These are phyloP conservation scores for Globisporangium camurandrum DNA, from an alignment of 352 stramenopile genomes.

Conservation along the genomic window DNA sequence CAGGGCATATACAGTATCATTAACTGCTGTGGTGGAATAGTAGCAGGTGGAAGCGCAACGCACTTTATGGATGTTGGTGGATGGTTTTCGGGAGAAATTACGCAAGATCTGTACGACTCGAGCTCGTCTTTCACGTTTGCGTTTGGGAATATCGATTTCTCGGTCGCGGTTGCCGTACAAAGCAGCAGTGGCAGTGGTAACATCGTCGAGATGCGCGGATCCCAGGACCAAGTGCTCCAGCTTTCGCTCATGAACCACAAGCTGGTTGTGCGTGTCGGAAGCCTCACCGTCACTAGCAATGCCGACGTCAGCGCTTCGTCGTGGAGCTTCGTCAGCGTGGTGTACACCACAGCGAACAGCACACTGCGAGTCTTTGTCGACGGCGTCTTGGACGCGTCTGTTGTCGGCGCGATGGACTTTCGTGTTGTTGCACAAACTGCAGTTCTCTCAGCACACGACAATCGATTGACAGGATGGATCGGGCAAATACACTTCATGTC, in stretches of 20 bases:
- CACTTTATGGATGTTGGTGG: constrained; percentile 3
- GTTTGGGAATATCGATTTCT: constrained; percentile 45
- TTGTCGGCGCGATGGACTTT: not conserved
- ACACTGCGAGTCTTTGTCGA: not conserved
- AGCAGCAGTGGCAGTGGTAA: not conserved
- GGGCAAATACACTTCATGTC: constrained; percentile 35
- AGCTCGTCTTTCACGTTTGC: constrained; percentile 16
- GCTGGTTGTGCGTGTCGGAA: not conserved
- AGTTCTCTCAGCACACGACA: constrained; percentile 15
- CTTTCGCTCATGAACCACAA: constrained; percentile 2
- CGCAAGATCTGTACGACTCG: constrained; percentile 1
- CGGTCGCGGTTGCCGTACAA: constrained; percentile 20
- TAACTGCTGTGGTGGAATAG: not conserved
- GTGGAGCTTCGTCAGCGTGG: constrained; percentile 7
- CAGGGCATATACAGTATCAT: not conserved
- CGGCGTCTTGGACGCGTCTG: constrained; percentile 3
- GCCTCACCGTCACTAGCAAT: not conserved
- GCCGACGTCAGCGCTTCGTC: not conserved
- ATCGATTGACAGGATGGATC: constrained; percentile 37
- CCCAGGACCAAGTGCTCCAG: not conserved
- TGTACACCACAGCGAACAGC: not conserved
- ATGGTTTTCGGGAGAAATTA: constrained; percentile 1
- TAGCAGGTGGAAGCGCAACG: not conserved
- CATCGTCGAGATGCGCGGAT: constrained; percentile 1
- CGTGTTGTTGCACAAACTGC: constrained; percentile 3